Evolutionary conservation across 176 grass and related monocot species (phyloP), one percentile per base, ranked within the genome.

Genomic region (Saccharum spontaneum): DNA sequence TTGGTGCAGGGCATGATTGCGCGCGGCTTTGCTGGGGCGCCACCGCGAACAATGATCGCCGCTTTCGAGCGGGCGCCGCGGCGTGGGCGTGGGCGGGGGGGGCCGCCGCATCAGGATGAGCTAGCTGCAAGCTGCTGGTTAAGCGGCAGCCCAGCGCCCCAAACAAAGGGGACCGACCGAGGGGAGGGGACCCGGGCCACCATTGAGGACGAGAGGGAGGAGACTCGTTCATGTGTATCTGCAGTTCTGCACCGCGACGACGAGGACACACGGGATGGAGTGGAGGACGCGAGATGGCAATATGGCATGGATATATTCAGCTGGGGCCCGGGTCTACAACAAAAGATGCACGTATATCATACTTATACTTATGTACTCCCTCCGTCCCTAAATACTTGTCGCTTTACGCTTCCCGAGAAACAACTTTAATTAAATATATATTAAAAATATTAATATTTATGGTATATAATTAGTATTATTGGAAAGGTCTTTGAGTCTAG

Each of bases 71-170:
- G 70, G 18, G 34, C 66, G 67, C 67, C 14, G 64, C 8, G 1
- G 81, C 76, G 64, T 76, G 54, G 54, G 49, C 36, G 36, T 37
- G 36, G 15, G 48, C 50, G 46, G 71, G 11, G 69, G 1, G 39
- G 45, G 14, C 70, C 44, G 15, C 13, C 14, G 73, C 73, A 74
- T 60, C 66, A 83, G 33, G 89, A 74, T 43, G 84, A 87, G 75
- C 41, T 44, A 44, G 41, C 41, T 39, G 75, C 80, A 18, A 76
- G 77, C 82, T 68, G 77, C 87, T 36, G 77, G 62, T 41, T 85
- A 85, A 89, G 87, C 77, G 69, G 79, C 59, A 12, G 55, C 36
- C 62, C 73, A 79, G 71, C 79, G 79, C 33, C 79, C 36, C 3
- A 23, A 44, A 10, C 71, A 73, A 73, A 86, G 79, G 76, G 87